These are phyloP conservation scores for Claviceps fusiformis DNA, from an alignment of 2,329 filamentous ascomycete species.

Conservation along the genomic window DNA sequence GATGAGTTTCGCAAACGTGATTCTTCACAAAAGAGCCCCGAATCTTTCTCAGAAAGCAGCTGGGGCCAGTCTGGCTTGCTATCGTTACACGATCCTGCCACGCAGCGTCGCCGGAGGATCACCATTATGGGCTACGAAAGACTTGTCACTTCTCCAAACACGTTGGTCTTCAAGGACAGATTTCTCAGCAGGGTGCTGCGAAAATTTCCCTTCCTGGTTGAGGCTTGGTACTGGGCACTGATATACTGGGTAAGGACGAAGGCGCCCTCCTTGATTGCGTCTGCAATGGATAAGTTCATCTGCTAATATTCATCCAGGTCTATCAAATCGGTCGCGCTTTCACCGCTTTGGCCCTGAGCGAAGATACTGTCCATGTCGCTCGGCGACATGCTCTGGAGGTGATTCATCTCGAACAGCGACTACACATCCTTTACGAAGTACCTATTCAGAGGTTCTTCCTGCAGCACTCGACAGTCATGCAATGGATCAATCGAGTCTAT, in stretches of 20 bases:
- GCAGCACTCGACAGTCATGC: slow-evolving; percentile 41
- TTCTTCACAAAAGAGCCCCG: slow-evolving; percentile 14
- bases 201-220: slow-evolving; percentile 58
- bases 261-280: background rate
- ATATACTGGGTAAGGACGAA: slow-evolving; percentile 7
- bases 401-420: slow-evolving; percentile 49
- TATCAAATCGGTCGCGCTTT: slow-evolving; percentile 64
- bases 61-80: slow-evolving; percentile 15
- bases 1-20: slow-evolving; percentile 16
- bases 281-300: background rate
- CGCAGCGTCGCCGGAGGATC: slow-evolving; percentile 20
- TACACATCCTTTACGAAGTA: slow-evolving; percentile 53
- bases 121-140: slow-evolving; percentile 19
- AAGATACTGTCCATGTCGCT: slow-evolving; percentile 54
- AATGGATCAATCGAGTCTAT: slow-evolving; percentile 59
- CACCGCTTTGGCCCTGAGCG: slow-evolving; percentile 53
- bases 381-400: slow-evolving; percentile 55
- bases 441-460: slow-evolving; percentile 24
- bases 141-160: slow-evolving; percentile 29
- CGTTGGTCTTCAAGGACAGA: slow-evolving; percentile 42
- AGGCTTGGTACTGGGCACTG: slow-evolving; percentile 58
- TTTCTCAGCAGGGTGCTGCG: slow-evolving; percentile 49
- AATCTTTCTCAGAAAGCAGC: slow-evolving; percentile 7
- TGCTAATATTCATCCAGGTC: slow-evolving; percentile 30
- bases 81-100: slow-evolving; percentile 15